A percentile compares a stretch with the other conserved stretches of the same genome.
These are phyloP conservation scores for Auricularia sp. DNA, from an alignment of 768 basidiomycete genomes.

Conservation along the genomic window DNA sequence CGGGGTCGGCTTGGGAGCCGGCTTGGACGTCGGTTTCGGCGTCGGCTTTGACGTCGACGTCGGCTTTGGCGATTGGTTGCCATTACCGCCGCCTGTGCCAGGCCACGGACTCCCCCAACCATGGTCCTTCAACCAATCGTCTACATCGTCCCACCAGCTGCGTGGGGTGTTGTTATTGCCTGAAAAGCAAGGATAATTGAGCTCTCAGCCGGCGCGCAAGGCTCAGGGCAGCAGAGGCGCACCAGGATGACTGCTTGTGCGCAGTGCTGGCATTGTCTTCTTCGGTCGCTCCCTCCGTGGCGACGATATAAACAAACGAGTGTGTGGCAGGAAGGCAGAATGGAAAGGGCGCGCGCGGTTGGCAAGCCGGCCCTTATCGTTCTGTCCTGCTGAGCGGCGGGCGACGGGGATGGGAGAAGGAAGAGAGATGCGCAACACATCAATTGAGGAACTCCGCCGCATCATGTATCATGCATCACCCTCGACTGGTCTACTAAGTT, in stretches of 20 bases:
- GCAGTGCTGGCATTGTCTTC: not conserved
- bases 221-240: not conserved
- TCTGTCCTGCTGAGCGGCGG: not conserved
- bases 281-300: not conserved
- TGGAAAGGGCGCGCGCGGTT: not conserved
- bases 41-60: not conserved
- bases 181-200: not conserved
- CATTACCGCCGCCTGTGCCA: not conserved
- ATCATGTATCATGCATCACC: too few relatives aligned
- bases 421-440: too few relatives aligned
- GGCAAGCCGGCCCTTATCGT: not conserved
- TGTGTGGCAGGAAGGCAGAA: not conserved
- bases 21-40: not conserved
- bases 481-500: too few relatives aligned
- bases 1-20: too few relatives aligned
- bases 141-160: not conserved
- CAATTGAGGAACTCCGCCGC: too few relatives aligned
- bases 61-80: not conserved
- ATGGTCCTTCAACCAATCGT: not conserved
- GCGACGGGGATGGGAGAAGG: too few relatives aligned
- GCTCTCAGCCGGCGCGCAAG: too few relatives aligned
- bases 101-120: too few relatives aligned
- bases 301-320: constrained; percentile 3
- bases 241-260: not conserved
- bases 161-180: not conserved